phyloP scores from a whole-genome alignment of 495 filamentous ascomycete genomes.

The Aspergillus diversus region DNA sequence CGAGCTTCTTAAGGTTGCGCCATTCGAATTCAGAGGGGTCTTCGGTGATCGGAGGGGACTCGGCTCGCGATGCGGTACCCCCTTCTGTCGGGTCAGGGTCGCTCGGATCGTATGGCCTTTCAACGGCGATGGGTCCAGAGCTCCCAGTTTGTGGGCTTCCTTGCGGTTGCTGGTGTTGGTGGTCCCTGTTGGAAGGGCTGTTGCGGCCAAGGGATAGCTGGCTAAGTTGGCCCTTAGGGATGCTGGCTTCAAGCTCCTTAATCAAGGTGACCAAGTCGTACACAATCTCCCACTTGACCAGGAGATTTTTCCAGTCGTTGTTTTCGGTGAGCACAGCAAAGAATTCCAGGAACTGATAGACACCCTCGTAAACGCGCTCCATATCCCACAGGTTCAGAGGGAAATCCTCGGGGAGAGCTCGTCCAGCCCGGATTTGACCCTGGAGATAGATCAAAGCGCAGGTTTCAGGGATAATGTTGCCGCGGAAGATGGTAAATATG shows the following conservation, averaged over 20 bases:
- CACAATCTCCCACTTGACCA: constrained; percentile 86
- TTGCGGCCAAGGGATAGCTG: constrained; percentile 41
- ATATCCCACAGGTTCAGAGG: constrained; percentile 96
- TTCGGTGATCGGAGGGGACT: constrained; percentile 69
- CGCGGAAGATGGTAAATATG: constrained; percentile 88
- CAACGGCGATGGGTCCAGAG: constrained; percentile 54
- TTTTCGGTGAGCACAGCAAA: constrained; percentile 88
- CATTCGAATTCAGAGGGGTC: constrained; percentile 89
- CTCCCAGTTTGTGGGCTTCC: constrained; percentile 33
- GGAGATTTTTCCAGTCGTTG: constrained; percentile 65
- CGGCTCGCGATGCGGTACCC: constrained; percentile 49
- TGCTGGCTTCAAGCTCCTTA: constrained; percentile 81
- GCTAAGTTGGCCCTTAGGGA: constrained; percentile 70
- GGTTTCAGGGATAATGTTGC: constrained; percentile 88
- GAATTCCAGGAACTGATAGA: constrained; percentile 91
- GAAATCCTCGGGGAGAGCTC: constrained; percentile 75
- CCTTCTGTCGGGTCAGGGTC: constrained; percentile 51
- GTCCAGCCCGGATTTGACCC: constrained; percentile 76
- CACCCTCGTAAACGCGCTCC: constrained; percentile 86
- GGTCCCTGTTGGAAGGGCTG: constrained; percentile 26
- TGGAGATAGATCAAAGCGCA: constrained; percentile 91
- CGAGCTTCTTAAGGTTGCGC: constrained; percentile 89
- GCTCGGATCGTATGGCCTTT: constrained; percentile 59
- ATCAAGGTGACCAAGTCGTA: constrained; percentile 84
- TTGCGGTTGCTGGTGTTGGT: constrained; percentile 7